A percentile compares a stretch with the other conserved stretches of the same genome.
phyloP scores from a whole-genome alignment of 345 rosid species.

The Lepidium sativum region DNA sequence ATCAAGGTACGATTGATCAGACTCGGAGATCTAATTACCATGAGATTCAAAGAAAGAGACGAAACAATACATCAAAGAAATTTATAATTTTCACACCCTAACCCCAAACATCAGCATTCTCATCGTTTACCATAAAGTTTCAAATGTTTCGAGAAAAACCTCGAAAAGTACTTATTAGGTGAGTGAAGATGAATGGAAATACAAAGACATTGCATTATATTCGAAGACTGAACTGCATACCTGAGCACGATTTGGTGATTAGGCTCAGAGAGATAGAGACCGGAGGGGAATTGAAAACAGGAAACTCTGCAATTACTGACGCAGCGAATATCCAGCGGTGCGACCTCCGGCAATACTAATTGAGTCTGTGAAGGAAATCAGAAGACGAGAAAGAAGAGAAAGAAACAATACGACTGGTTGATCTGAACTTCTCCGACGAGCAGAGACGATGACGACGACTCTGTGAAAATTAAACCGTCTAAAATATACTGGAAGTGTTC shows the following conservation, averaged over 20 bases:
- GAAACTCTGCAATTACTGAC: background rate
- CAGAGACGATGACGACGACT: background rate
- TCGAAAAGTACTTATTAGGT: background rate
- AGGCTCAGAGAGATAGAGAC: background rate
- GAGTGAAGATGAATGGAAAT: background rate
- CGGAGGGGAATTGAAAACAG: background rate
- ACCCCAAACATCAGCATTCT: background rate
- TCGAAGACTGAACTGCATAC: background rate
- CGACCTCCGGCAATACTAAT: background rate
- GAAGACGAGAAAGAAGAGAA: background rate
- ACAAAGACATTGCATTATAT: background rate
- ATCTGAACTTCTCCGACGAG: background rate
- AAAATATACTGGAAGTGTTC: background rate
- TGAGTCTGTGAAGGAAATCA: background rate
- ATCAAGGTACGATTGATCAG: background rate
- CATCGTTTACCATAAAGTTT: background rate
- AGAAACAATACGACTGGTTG: background rate
- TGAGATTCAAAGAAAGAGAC: background rate
- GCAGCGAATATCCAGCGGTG: background rate
- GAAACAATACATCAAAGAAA: background rate
- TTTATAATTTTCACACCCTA: background rate
- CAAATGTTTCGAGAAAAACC: background rate
- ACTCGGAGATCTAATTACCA: background rate
- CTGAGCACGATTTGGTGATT: slow-evolving; percentile 1
- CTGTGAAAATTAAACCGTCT: background rate